These are phyloP conservation scores for Amphicarpaea edgeworthii DNA, from an alignment of 306 rosid species.

Conservation along the genomic window DNA sequence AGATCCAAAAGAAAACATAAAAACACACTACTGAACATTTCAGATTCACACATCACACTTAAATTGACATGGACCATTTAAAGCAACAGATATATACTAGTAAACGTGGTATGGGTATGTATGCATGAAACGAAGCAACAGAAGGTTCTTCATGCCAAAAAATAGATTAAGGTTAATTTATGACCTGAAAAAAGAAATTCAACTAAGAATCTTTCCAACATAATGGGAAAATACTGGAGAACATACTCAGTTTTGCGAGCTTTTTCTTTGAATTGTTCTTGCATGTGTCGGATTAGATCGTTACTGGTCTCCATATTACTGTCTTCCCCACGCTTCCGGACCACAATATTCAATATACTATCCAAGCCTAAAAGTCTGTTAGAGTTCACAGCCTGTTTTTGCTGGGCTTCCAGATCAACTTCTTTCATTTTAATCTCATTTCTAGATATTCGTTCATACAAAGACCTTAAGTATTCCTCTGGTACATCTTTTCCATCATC, in stretches of 20 bases:
- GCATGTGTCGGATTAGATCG: constrained; percentile 95
- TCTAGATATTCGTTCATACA: constrained; percentile 92
- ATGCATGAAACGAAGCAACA: not conserved
- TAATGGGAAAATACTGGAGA: constrained; percentile 38
- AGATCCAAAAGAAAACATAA: not conserved
- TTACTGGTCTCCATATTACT: constrained; percentile 90
- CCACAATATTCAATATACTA: constrained; percentile 90
- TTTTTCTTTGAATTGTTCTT: constrained; percentile 96
- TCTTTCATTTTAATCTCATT: constrained; percentile 99
- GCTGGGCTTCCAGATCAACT: constrained; percentile 84
- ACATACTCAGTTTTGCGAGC: constrained; percentile 99
- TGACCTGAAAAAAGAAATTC: constrained; percentile 18
- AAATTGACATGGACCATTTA: constrained; percentile 21
- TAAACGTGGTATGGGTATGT: constrained; percentile 27
- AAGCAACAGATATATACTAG: constrained; percentile 30
- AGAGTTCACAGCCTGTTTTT: constrained; percentile 81
- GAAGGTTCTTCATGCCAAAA: constrained; percentile 32
- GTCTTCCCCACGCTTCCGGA: constrained; percentile 89
- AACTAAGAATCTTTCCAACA: constrained; percentile 14
- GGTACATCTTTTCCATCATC: constrained; percentile 99
- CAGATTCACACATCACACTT: constrained; percentile 28
- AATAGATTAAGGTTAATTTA: constrained; percentile 31
- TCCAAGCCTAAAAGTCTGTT: constrained; percentile 92
- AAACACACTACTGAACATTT: constrained; percentile 20
- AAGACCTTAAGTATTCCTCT: constrained; percentile 87